Conservation (phyloP, 495 filamentous ascomycete species). For the Bombardia bombarda region DNA sequence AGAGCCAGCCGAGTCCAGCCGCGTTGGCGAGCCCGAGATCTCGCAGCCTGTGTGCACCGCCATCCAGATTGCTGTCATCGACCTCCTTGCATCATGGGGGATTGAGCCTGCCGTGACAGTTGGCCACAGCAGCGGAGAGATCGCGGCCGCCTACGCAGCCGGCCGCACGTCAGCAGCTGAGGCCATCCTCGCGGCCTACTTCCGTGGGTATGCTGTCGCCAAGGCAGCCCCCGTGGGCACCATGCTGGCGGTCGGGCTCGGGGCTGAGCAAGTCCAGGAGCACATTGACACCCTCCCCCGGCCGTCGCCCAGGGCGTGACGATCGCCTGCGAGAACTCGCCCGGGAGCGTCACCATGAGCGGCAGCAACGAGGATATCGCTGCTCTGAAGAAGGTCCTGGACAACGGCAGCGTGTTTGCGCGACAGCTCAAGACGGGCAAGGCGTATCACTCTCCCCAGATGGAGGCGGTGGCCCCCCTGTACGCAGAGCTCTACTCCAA, state of each 20-base stretch:
- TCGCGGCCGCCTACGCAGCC: conserved; percentile 20
- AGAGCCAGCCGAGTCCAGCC: neutral
- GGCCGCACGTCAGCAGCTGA: conserved; percentile 15
- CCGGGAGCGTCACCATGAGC: conserved; percentile 36
- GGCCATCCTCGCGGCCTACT: conserved; percentile 10
- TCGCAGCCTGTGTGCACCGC: conserved; percentile 13
- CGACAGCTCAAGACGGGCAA: conserved; percentile 21
- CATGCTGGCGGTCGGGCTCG: conserved; percentile 47
- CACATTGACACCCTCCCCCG: neutral
- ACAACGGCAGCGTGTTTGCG: conserved; percentile 21
- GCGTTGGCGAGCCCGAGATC: conserved; percentile 7
- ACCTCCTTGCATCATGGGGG: conserved; percentile 10
- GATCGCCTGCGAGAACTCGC: conserved; percentile 43
- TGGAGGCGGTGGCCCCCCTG: conserved; percentile 4
- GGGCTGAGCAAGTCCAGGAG: conserved; percentile 20
- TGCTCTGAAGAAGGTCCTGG: conserved; percentile 28
- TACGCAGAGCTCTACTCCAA: too few species aligned
- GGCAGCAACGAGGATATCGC: conserved; percentile 29
- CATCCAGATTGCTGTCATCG: conserved; percentile 17
- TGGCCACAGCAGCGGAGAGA: conserved; percentile 26
- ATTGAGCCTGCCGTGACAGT: conserved; percentile 15
- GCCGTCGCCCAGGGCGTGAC: conserved; percentile 12
- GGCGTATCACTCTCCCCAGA: conserved; percentile 34
- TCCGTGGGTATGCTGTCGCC: conserved; percentile 9
- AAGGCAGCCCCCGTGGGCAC: conserved; percentile 20